These are phyloP conservation scores for Triangularia verruculosa DNA, from an alignment of 2,329 filamentous ascomycete genomes.

Conservation along the genomic window DNA sequence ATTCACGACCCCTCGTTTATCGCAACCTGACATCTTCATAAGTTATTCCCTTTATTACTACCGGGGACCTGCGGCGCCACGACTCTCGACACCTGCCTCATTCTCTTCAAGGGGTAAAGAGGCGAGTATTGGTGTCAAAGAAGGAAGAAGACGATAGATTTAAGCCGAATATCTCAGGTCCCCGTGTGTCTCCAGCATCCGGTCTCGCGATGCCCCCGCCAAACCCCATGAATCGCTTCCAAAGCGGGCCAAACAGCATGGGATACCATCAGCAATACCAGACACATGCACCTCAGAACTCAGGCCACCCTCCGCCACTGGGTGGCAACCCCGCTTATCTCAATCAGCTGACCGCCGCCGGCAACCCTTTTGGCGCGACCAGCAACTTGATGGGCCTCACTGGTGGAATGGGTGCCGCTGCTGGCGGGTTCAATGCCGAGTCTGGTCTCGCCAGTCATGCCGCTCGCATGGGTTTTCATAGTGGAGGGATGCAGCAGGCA, in stretches of 20 bases:
- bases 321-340: slow-evolving; percentile 69
- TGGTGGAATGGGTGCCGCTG: slow-evolving; percentile 48
- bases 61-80: neutral
- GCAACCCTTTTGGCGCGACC: slow-evolving; percentile 65
- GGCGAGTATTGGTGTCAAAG: neutral
- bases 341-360: slow-evolving; percentile 59
- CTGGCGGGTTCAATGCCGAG: slow-evolving; percentile 49
- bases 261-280: slow-evolving; percentile 53
- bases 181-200: neutral
- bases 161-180: neutral
- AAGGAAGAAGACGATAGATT: neutral
- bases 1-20: neutral
- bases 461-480: slow-evolving; percentile 84
- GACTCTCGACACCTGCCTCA: neutral
- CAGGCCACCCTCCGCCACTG: slow-evolving; percentile 50
- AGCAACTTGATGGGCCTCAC: slow-evolving; percentile 56
- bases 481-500: slow-evolving; percentile 54
- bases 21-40: neutral
- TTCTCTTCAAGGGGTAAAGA: neutral
- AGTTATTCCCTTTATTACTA: neutral
- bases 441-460: slow-evolving; percentile 83
- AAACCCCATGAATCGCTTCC: slow-evolving; percentile 43
- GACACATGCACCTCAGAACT: slow-evolving; percentile 50
- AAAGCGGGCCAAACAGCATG: slow-evolving; percentile 44
- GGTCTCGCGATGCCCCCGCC: slow-evolving; percentile 39